Base-by-base conservation (phyloP, 2,329 filamentous ascomycete genomes). In the Penicillium sp. region DNA sequence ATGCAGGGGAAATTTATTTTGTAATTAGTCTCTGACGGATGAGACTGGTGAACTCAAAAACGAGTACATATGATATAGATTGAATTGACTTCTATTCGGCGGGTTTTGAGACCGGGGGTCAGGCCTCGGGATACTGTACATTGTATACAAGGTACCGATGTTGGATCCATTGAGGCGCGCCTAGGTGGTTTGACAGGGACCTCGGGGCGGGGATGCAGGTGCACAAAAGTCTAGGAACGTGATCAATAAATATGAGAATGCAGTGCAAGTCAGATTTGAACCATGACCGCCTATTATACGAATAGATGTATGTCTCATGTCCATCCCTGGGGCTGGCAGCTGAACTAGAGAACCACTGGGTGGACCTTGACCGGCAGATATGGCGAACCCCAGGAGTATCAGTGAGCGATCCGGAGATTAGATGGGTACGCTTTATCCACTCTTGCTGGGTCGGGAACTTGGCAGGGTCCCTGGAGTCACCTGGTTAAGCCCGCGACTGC, bases 1-100 rank as follows among this genome's bases (percentile, higher is more conserved):
- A 44, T 42, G 51, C 47, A 54, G 27, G 44, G 34, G 52, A 50
- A 54, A 21, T 5, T 34, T 51, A 43, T n/a, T 24, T 2, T 6
- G 13, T 27, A 18, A 39, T 18, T 24, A 34, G 31, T 34, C 31
- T 16, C n/a, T 5, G 24, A 24, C 50, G 39, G 29, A 36, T 43
- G 18, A 43, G 10, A 29, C 32, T 5, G 24, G 11, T 38, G 36
- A 38, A 38, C 36, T 14, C 14, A n/a, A 38, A 8, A 38, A 38
- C 36, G 11, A 38, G 24, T 27, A 27, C 24, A 34, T 13, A 10
- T 10, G 32, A 34, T 34, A 34, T 34, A 5, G 5, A 14, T 11
- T 14, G 14, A 34, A 36, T 42, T 52, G 2, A 32, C 8, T 42
- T 34, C 18, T 27, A 16, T 34, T 47, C 13, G 27, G 11, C 6